A percentile compares a stretch with the other conserved stretches of the same genome.
Evolutionary conservation across 2,329 filamentous ascomycete genomes (phyloP).

Genomic region (Colletotrichum gloeosporioides): DNA sequence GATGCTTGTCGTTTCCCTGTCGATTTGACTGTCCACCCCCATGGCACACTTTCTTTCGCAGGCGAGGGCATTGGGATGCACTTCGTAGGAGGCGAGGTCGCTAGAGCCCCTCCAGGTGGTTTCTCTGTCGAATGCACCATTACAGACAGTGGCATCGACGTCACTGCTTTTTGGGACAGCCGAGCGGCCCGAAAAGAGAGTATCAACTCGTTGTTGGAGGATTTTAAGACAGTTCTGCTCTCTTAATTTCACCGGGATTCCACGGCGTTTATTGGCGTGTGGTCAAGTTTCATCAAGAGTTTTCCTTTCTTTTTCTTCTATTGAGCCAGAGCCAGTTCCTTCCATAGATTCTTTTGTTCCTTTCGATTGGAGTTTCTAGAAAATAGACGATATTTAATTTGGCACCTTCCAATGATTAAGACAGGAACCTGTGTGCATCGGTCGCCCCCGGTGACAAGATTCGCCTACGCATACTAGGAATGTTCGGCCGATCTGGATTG

Average conservation of each 20-base stretch:
- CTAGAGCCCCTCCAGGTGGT: neutral
- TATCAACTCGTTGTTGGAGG: neutral
- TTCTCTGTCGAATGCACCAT: neutral
- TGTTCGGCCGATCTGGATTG: neutral
- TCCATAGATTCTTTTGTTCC: neutral
- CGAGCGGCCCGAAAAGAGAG: neutral
- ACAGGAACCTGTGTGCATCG: neutral
- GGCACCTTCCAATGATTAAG: neutral
- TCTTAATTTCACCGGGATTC: neutral
- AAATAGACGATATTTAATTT: neutral
- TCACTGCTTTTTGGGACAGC: neutral
- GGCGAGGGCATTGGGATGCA: neutral
- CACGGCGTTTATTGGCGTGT: neutral
- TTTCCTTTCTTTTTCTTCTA: neutral
- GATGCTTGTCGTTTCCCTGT: slow-evolving; percentile 9
- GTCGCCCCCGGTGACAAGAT: neutral
- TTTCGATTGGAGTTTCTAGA: neutral
- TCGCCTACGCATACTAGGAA: neutral
- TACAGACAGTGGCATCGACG: neutral
- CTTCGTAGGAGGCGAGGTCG: neutral
- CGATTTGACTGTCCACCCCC: neutral
- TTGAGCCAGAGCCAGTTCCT: neutral
- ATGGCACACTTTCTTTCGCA: neutral
- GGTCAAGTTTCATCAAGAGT: neutral
- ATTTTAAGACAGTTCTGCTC: neutral